phyloP scores from a whole-genome alignment of 78 protist species.

The Protostelium mycophagum region DNA sequence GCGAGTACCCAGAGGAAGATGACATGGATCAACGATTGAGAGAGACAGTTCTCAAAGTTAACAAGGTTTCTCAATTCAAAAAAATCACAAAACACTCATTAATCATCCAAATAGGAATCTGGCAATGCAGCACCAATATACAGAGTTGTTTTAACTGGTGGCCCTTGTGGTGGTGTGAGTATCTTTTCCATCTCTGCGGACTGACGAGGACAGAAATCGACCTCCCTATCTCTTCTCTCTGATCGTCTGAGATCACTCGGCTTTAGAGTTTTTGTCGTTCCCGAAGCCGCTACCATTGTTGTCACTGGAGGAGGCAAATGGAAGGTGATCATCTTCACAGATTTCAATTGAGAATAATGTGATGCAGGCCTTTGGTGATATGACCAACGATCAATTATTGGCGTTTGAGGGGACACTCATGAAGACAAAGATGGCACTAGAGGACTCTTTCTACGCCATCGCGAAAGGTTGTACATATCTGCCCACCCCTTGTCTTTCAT shows the following conservation, averaged over 20 bases:
- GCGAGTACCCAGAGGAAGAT: not conserved
- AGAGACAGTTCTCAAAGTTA: not conserved
- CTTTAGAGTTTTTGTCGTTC: conserved; percentile 26
- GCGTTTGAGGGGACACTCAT: conserved; percentile 7
- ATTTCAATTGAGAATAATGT: not conserved
- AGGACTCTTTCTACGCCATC: conserved; percentile 16
- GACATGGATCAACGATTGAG: not conserved
- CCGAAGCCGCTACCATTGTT: conserved; percentile 48
- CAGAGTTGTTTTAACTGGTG: not conserved
- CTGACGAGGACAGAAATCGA: not conserved
- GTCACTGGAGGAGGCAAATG: conserved; percentile 27
- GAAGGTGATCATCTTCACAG: not conserved
- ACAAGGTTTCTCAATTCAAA: too few species aligned
- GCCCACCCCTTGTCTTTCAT: too few species aligned
- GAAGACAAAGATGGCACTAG: conserved; percentile 9
- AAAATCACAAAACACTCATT: too few species aligned
- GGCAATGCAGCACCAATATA: not conserved
- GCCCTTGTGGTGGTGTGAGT: not conserved
- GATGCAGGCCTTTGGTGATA: not conserved
- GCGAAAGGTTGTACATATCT: conserved; percentile 4
- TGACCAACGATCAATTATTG: conserved; percentile 12
- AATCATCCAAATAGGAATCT: too few species aligned
- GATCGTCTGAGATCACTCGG: conserved; percentile 5
- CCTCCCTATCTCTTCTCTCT: not conserved
- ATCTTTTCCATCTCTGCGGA: not conserved